Evolutionary conservation across 2,329 filamentous ascomycete genomes (phyloP), one percentile per base, ranked within the genome.

Genomic region (Penicillium sp.): DNA sequence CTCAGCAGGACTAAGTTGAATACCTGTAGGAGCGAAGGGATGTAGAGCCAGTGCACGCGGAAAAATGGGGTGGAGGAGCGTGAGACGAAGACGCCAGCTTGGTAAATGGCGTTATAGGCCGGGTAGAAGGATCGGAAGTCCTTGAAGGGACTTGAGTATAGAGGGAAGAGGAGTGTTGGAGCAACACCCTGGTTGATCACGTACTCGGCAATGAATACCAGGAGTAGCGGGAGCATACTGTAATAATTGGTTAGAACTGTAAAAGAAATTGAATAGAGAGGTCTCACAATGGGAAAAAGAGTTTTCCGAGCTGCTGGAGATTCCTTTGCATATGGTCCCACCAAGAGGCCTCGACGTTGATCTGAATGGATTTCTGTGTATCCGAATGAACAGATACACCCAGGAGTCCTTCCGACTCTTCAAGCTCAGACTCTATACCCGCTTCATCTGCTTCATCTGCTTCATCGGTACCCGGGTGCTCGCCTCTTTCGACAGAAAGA

Each of bases 181-280:
- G 92, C 83, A 0, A 98, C 92, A 35, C 93, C 93, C 78, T 96
- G 93, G 77, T 98, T 98, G 75, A 98, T 97, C 54, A 91, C 96
- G 73, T 99, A 99, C 78, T 99, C 95, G 55, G 93, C 92, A 35
- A 98, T 85, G 73, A 97, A 99, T 29, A 99, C 95, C 16, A 98
- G 79, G 33, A 98, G 82, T 14, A 99, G 82, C 0, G 95, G 95
- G 3, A 96, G 81, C 92, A 99, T 98, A 73, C 83, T 85, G 61
- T 3, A 55, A 31, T 35, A 8, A 43, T 11, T 21, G 10, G 55
- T 69, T 37, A 70, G 58, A 44, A 49, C 11, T 10, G 39, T 48
- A 65, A 50, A n/a, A 47, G 16, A 21, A 44, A 45, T 3, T 3
- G 23, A 29, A 13, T 25, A 37, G 23, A 21, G 45, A 33, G 31